Evolutionary conservation across 352 stramenopile species (phyloP).

Genomic region (Phytophthora nicotianae): DNA sequence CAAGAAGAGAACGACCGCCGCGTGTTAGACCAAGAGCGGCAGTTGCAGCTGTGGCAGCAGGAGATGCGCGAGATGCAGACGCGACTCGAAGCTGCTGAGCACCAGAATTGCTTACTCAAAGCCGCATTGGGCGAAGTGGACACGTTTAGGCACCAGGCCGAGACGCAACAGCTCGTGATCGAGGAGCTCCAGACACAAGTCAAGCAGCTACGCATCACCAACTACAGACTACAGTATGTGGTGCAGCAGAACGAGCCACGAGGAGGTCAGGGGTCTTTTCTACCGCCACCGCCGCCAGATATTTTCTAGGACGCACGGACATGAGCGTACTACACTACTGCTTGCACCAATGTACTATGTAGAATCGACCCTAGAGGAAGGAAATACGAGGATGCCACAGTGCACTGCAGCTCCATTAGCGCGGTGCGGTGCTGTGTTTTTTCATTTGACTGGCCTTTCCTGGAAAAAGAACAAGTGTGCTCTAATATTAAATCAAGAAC

Average conservation of each 20-base stretch:
- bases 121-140: constrained; percentile 46
- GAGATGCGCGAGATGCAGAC: constrained; percentile 58
- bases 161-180: constrained; percentile 72
- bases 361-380: constrained; percentile 24
- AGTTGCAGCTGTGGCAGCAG: constrained; percentile 50
- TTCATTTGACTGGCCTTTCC: constrained; percentile 13
- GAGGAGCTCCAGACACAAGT: constrained; percentile 72
- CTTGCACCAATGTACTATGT: constrained; percentile 28
- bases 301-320: constrained; percentile 52
- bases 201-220: constrained; percentile 67
- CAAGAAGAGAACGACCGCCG: constrained; percentile 55
- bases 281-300: constrained; percentile 68
- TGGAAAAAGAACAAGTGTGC: constrained; percentile 11
- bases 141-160: constrained; percentile 47
- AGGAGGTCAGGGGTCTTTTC: constrained; percentile 44
- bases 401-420: constrained; percentile 20
- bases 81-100: constrained; percentile 47
- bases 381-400: background rate
- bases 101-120: constrained; percentile 65
- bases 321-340: background rate
- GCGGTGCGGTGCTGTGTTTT: background rate
- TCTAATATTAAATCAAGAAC: constrained; percentile 36
- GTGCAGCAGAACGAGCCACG: constrained; percentile 70
- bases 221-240: constrained; percentile 76
- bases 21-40: constrained; percentile 50